Evolutionary conservation across 768 basidiomycete genomes (phyloP), one percentile per base, ranked within the genome.

Genomic region (Imleria badia): DNA sequence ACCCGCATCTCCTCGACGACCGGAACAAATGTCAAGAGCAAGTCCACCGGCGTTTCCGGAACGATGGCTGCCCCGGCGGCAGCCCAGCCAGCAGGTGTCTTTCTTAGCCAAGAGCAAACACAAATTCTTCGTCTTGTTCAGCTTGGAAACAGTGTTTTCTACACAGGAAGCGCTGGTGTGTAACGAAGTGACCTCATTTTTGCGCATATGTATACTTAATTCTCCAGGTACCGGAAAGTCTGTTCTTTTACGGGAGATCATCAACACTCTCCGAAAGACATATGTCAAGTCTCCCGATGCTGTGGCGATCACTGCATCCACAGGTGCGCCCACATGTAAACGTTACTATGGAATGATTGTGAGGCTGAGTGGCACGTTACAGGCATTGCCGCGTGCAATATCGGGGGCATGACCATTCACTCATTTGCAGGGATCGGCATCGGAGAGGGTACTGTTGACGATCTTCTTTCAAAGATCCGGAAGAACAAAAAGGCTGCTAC

Each of bases 301-400:
- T 1, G 83, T 98, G 20, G 95, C 94, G 12, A 84, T 99, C 54
- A 98, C 96, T 4, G 97, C 97, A 10, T 94, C 94, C 5, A 98
- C 95, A 22, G 94, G 94, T 87, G 70, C 59, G 34, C 39, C 31
- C 31, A 43, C 48, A 45, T 47, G 9, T 14, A 48, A 45, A 52
- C 11, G 19, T 36, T 40, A 17, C 19, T 2, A 33, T 15, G 15
- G 17, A 26, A 20, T 22, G 22, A 30, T 45, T 8, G 26, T 51
- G 45, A 54, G 11, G 22, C 33, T 30, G 34, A 56, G 42, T 39
- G 29, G 34, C 41, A 23, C 30, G 15, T 52, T 30, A 26, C 53
- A 87, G 89, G 89, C 41, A 97, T 98, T 62, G 96, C 96, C 8
- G 96, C 96, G 6, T 97, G 94, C 70, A 98, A 99, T 61, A 94